A percentile compares a stretch with the other conserved stretches of the same genome.
Evolutionary conservation across 2,329 filamentous ascomycete genomes (phyloP).

Genomic region (Fusarium sp.): DNA sequence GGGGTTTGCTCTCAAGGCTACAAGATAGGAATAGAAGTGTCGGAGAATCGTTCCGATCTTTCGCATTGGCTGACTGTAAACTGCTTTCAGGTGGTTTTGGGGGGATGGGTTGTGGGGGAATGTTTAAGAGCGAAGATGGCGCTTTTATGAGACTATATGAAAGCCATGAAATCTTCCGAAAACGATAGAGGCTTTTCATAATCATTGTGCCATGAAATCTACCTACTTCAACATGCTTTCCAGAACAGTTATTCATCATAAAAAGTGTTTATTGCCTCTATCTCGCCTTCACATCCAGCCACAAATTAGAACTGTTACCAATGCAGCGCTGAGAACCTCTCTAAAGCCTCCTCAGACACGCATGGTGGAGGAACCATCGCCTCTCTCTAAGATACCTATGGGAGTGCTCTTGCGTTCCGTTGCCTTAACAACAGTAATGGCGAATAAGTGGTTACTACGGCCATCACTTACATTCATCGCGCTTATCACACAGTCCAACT

Average conservation of each 20-base stretch:
- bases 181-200: rapidly evolving
- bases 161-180: not conserved
- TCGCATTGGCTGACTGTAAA: not conserved
- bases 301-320: not conserved
- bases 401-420: conserved; percentile 38
- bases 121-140: not conserved
- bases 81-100: not conserved
- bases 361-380: not conserved
- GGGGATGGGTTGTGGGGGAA: not conserved
- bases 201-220: rapidly evolving
- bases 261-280: not conserved
- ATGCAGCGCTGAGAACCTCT: conserved; percentile 9
- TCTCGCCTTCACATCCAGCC: not conserved
- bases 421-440: conserved; percentile 41
- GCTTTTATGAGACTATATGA: not conserved
- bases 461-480: conserved; percentile 40
- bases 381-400: conserved; percentile 35
- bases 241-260: not conserved
- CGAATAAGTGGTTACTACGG: conserved; percentile 33
- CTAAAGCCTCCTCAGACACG: not conserved
- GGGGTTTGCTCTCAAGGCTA: not conserved
- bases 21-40: conserved; percentile 9
- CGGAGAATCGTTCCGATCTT: conserved; percentile 4
- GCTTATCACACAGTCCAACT: conserved; percentile 40
- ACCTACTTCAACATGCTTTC: conserved; percentile 10